Base-by-base conservation (phyloP, 768 basidiomycete genomes). In the Cystofilobasidium macerans region DNA sequence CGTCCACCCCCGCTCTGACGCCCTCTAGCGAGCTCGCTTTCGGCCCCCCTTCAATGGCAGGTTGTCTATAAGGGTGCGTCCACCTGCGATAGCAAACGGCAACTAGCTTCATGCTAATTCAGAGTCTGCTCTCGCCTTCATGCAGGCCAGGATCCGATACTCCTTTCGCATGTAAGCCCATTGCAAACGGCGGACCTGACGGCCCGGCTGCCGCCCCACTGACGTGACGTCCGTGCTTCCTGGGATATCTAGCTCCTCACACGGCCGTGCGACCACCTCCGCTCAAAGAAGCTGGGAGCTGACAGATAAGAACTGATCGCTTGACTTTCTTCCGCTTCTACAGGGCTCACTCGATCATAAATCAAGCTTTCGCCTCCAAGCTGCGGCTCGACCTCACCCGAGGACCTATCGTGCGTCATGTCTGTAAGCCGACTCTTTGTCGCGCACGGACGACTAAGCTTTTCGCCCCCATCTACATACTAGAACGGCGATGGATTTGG, bases 321-420 rank as follows among this genome's bases (percentile, higher is more conserved):
- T 24, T 33, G 22, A 1, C 14, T 20, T 20, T 22, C 30, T 20
- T 18, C 22, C 22, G 6, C 20, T 6, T 8, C 36, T 22, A 4
- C 65, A 66, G 65, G 36, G 65, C 65, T 9, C 65, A 67, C 48
- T 61, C 59, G 20, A 67, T 67, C 60, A 67, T 67, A 51, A 67
- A 67, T 13, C 65, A 67, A 28, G 59, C 65, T 9, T 67, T 61
- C 28, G 65, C 58, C 2, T 51, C 60, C 18, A 61, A 62, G 42
- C 42, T 67, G 8, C 60, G 65, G 13, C 38, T 67, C 3, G 65
- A 67, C 38, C 42, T 67, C 30, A 61, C 65, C 5, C 48, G 65
- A 13, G 65, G 65, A 13, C 59, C 59, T 8, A 67, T 67, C 26
- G 51, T 54, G 18, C 36, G 36, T 38, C 36, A 14, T 38, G 8